These are phyloP conservation scores for Phialocephala sp. DNA, from an alignment of 2,329 filamentous ascomycete genomes.

Conservation along the genomic window DNA sequence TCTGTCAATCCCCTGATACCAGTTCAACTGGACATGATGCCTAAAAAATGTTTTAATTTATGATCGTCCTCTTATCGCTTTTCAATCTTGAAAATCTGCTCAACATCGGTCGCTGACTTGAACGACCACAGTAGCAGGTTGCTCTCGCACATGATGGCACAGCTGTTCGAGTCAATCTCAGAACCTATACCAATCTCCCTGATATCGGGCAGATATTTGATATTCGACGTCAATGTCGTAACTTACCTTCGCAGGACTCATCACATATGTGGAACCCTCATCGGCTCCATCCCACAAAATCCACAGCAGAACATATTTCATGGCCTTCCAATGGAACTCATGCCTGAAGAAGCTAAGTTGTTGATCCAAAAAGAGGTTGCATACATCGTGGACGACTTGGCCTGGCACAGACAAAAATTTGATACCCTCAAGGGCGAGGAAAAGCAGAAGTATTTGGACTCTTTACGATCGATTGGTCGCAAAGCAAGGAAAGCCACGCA, in stretches of 20 bases:
- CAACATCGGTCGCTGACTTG: constrained; percentile 14
- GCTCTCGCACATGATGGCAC: constrained; percentile 24
- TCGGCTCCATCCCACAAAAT: constrained; percentile 87
- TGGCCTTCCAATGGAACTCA: constrained; percentile 85
- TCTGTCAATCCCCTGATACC: constrained; percentile 86
- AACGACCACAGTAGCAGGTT: neutral
- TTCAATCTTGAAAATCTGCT: constrained; percentile 5
- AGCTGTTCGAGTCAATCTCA: constrained; percentile 30
- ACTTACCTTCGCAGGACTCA: constrained; percentile 78
- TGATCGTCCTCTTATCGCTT: constrained; percentile 44
- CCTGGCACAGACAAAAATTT: constrained; percentile 71
- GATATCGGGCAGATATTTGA: constrained; percentile 80
- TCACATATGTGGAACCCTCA: constrained; percentile 84
- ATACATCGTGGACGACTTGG: constrained; percentile 80
- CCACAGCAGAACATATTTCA: constrained; percentile 95
- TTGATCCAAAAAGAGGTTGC: constrained; percentile 79
- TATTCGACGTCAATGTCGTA: constrained; percentile 86
- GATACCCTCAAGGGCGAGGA: constrained; percentile 61
- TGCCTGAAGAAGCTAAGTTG: constrained; percentile 85
- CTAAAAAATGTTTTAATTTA: constrained; percentile 58
- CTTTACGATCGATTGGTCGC: constrained; percentile 51
- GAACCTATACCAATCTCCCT: constrained; percentile 79
- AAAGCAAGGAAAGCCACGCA: constrained; percentile 51
- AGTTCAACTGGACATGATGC: constrained; percentile 49
- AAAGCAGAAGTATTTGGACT: constrained; percentile 67